These are phyloP conservation scores for Tylopilus subfusipes DNA, from an alignment of 768 basidiomycete species.

Conservation along the genomic window DNA sequence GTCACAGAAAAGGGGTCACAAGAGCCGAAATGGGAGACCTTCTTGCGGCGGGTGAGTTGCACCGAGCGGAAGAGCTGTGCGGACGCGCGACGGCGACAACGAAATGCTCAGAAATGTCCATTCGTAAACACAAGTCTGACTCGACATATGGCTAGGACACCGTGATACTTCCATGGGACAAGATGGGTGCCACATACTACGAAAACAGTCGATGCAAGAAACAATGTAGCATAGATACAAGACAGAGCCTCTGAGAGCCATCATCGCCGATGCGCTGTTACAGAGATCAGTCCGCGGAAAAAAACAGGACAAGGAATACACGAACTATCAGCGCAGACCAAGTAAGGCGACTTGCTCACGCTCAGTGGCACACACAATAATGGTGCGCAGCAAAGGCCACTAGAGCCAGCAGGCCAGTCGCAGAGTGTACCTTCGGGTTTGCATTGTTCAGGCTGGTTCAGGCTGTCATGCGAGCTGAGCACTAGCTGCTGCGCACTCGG, in stretches of 20 bases:
- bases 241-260: not conserved
- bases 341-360: constrained; percentile 3
- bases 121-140: not conserved
- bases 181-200: not conserved
- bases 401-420: constrained; percentile 14
- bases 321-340: constrained; percentile 11
- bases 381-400: constrained; percentile 10
- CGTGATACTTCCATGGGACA: not conserved
- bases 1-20: too few species aligned
- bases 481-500: constrained; percentile 1
- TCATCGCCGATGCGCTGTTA: not conserved
- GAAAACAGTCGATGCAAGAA: not conserved
- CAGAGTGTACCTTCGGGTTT: not conserved
- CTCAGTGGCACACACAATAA: constrained; percentile 10
- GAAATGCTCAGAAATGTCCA: not conserved
- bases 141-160: not conserved
- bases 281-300: not conserved
- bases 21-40: too few species aligned
- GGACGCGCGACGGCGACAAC: too few species aligned
- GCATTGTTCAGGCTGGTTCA: not conserved
- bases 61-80: too few species aligned
- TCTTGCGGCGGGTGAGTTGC: too few species aligned
- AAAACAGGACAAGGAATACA: not conserved
- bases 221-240: not conserved
- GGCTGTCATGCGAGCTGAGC: not conserved